Base-by-base conservation (phyloP, 345 rosid species). In the Camelina sativa region DNA sequence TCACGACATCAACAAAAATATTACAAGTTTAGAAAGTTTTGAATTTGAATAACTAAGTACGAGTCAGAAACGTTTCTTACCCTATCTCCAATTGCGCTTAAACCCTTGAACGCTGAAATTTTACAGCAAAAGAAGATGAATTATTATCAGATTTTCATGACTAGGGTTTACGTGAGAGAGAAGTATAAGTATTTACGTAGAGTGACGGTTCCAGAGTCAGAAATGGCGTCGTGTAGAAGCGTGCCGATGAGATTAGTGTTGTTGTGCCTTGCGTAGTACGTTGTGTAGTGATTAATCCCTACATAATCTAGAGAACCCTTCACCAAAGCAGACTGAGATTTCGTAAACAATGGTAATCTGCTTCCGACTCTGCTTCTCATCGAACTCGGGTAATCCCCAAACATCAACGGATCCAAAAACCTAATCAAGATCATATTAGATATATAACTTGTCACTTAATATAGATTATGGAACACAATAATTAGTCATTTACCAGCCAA, bases 231-330 rank as follows among this genome's bases (percentile, higher is more conserved):
- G 35, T 88, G 61, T 13, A 95, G 80, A 63, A 90, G 22, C n/a
- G 4, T 10, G 12, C 84, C 82, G 8, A 90, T 62, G 47, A 81
- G 17, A 64, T 51, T 70, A 1, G 82, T 63, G 25, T 65, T 6
- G 56, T 85, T 85, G 59, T 76, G 72, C 55, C 69, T 75, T 22
- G 91, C 97, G 56, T 91, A 95, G 48, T 37, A 90, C 2, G 97
- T 91, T 35, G 99, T 95, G 75, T 95, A 95, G 74, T 95, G 99
- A 75, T 95, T 95, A 40, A 95, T 90, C 57, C 99, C 99, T 11
- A 95, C 89, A 66, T 91, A 95, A 74, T 95, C 99, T 61, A 88
- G 57, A 9, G 99, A 95, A 30, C 96, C 97, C 81, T 92, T 91
- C 0, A 88, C 52, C 51, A 95, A 80, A 66, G 81, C 61, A 23